phyloP scores from a whole-genome alignment of 305 asterid species.

The Euphrasia arctica region DNA sequence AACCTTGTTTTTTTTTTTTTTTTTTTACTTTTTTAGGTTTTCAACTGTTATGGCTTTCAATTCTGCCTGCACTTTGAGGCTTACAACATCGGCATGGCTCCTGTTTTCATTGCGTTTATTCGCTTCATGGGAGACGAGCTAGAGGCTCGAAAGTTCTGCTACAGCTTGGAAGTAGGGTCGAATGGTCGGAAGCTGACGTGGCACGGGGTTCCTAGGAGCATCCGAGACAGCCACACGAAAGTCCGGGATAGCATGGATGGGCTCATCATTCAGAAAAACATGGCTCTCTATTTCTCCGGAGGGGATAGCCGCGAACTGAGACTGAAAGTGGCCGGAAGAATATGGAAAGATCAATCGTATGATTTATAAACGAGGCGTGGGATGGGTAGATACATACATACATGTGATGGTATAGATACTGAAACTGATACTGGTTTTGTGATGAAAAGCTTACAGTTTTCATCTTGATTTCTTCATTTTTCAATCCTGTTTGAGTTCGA shows the following conservation, averaged over 20 bases:
- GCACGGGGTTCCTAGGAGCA: too few species aligned
- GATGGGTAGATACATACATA: too few species aligned
- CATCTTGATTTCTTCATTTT: too few species aligned
- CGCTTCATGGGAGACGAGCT: slow-evolving; percentile 72
- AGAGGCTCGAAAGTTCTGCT: slow-evolving; percentile 51
- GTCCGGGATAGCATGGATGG: slow-evolving; percentile 65
- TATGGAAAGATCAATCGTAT: slow-evolving; percentile 49
- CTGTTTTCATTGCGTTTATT: slow-evolving; percentile 66
- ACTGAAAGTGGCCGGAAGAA: slow-evolving; percentile 54
- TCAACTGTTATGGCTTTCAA: slow-evolving; percentile 60
- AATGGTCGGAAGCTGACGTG: slow-evolving; percentile 29
- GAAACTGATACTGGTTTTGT: too few species aligned
- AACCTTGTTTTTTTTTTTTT: too few species aligned
- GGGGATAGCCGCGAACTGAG: slow-evolving; percentile 23
- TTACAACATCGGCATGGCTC: slow-evolving; percentile 51
- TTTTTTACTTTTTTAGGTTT: slow-evolving; percentile 18
- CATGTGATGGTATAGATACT: too few species aligned
- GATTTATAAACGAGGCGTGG: neutral
- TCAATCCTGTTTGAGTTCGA: too few species aligned
- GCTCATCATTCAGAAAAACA: slow-evolving; percentile 52
- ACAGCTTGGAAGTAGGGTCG: slow-evolving; percentile 57
- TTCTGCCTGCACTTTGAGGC: slow-evolving; percentile 75
- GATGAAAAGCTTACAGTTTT: too few species aligned
- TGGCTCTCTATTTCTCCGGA: slow-evolving; percentile 60
- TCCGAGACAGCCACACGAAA: slow-evolving; percentile 47